Base-by-base conservation (phyloP, 805 yeast genomes). In the Nakazawaea siamensis region DNA sequence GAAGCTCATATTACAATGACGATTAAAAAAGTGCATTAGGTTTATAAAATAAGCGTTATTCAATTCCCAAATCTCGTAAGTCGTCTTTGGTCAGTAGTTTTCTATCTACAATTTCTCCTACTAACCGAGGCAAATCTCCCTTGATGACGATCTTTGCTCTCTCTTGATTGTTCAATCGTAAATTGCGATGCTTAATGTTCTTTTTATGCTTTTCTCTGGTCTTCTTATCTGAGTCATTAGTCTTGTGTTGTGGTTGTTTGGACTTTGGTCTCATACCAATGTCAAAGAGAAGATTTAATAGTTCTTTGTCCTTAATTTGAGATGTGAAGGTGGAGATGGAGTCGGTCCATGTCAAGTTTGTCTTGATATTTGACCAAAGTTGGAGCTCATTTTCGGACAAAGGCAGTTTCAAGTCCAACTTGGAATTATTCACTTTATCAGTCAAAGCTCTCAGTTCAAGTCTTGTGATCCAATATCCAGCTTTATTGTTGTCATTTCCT, bases 371-470 rank as follows among this genome's bases (percentile, higher is more conserved):
- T n/a, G n/a, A n/a, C 14, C 24, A 29, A 5, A 37, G 31, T n/a
- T 29, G 13, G 16, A 21, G 8, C 31, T 48, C 51, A 2, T 18
- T 18, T 1, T 29, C 38, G 6, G 32, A 29, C 6, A 47, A 35
- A 3, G 43, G 41, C 2, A 33, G 28, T 9, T 34, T 34, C 23
- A 46, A 38, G 21, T 37, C 33, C 9, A 47, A n/a, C 13, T 24
- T 33, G 13, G 29, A 17, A 20, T 10, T 10, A 20, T 20, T 20
- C 23, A 20, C 10, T 27, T 47, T 49, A 41, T 60, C 55, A 24
- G 58, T 44, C 36, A 60, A 43, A 2, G 57, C 55, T 33, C 57
- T 45, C 43, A 63, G 53, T 36, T 54, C 44, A 10, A 48, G 44
- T 23, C 48, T 29, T 6, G 39, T 27, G n/a, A 48, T 27, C 46